A percentile compares a stretch with the other conserved stretches of the same genome.
These are phyloP conservation scores for Macrotyloma uniflorum DNA, from an alignment of 306 rosid species.

Conservation along the genomic window DNA sequence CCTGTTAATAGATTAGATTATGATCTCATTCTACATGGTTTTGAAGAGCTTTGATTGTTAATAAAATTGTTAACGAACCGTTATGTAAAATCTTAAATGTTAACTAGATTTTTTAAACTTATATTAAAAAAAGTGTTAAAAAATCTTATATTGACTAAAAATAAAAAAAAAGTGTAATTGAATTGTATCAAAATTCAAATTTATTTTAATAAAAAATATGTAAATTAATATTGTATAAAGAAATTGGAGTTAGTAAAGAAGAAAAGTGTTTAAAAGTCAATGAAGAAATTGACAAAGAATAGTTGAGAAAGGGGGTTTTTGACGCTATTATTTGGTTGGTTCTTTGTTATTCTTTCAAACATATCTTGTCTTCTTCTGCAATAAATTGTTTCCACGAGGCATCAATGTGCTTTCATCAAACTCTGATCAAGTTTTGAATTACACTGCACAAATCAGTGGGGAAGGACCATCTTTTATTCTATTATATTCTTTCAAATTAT, in stretches of 20 bases:
- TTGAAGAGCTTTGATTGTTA: too few relatives aligned
- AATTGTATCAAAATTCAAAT: too few relatives aligned
- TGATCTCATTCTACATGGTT: too few relatives aligned
- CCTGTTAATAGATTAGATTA: too few relatives aligned
- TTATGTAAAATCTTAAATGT: too few relatives aligned
- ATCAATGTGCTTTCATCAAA: constrained; percentile 15
- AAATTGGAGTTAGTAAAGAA: background rate
- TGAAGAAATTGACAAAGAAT: background rate
- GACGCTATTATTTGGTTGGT: constrained; percentile 21
- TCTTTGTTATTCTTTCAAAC: constrained; percentile 14
- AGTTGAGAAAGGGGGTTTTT: background rate
- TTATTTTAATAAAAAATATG: background rate
- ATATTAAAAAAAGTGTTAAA: too few relatives aligned
- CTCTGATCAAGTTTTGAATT: background rate
- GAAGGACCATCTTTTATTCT: constrained; percentile 21
- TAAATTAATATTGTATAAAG: background rate
- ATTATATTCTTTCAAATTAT: background rate
- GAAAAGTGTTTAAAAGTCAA: background rate
- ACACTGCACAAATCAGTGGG: background rate
- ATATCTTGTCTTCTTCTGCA: constrained; percentile 18
- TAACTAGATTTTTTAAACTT: too few relatives aligned
- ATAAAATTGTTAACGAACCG: too few relatives aligned
- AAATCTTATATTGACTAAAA: too few relatives aligned
- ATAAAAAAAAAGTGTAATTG: too few relatives aligned
- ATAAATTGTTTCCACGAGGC: constrained; percentile 24